Evolutionary conservation across 768 basidiomycete species (phyloP), one percentile per base, ranked within the genome.

Genomic region (Agaricus subrufescens): DNA sequence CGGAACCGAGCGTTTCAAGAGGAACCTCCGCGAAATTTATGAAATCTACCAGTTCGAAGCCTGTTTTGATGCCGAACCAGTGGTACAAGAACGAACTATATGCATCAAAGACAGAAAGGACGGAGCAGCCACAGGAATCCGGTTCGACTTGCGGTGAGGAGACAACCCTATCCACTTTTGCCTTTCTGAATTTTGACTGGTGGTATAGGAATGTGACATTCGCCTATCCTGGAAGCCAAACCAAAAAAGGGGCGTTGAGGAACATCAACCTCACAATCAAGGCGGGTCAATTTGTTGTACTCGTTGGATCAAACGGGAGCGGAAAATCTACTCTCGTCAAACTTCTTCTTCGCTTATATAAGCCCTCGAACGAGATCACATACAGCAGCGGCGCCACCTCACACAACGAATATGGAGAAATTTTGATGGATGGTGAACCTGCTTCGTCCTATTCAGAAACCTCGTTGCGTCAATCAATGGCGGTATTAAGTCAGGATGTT

Each of bases 251-350:
- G 42, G 68, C 67, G 39, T 57, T 75, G 19, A 54, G 63, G 23
- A 60, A 69, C 43, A 62, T 77, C 19, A 69, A 72, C 23, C 68
- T 76, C 46, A 66, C 60, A 19, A 69, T 78, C 49, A 58, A 66
- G 12, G 60, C 72, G 0, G 75, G 75, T 9, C 64, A 68, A 14
- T 58, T 76, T 4, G 73, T 71, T 7, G 71, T 77, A 25, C 63
- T 78, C 23, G 76, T 78, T 7, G 76, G 76, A 12, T 61, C 62
- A 3, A 78, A 77, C 53, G 76, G 75, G 3, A 67, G 67, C 55
- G 75, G 73, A 8, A 75, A 75, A 50, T 67, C 70, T 1, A 73
- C 73, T 12, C 50, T 75, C 31, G 61, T 78, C 1, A 74, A 74
- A 37, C 59, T 77, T 9, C 57, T 78, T 23, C 63, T 70, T 3